phyloP scores from a whole-genome alignment of 345 rosid species.

The Boechera divaricarpa region DNA sequence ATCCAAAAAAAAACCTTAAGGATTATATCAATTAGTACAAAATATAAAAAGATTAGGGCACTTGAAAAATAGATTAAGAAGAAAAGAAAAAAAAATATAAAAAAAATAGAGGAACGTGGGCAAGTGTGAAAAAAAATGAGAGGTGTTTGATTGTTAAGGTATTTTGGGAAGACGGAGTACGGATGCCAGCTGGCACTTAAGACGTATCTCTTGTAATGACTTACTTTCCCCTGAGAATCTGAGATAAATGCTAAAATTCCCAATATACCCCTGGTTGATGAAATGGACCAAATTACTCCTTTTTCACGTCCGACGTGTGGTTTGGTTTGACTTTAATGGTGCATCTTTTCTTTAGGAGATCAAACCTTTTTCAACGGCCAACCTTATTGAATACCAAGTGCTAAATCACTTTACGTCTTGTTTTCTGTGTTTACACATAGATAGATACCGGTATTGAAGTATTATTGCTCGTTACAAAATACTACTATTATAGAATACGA shows the following conservation, averaged over 20 bases:
- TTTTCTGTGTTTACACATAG: background rate
- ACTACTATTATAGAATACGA: background rate
- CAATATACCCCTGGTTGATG: constrained; percentile 16
- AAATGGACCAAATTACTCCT: constrained; percentile 38
- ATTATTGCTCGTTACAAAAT: background rate
- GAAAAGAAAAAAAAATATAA: background rate
- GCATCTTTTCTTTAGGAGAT: background rate
- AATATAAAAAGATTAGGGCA: background rate
- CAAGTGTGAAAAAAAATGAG: constrained; percentile 25
- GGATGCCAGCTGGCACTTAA: constrained; percentile 34
- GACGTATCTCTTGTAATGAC: background rate
- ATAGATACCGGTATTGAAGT: background rate
- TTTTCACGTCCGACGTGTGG: constrained; percentile 18
- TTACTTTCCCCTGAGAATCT: background rate
- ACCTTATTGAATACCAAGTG: background rate
- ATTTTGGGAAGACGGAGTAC: constrained; percentile 24
- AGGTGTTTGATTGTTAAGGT: constrained; percentile 30
- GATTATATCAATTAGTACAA: too few species aligned
- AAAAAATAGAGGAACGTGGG: constrained; percentile 7
- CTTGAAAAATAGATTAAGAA: background rate
- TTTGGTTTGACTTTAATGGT: constrained; percentile 36
- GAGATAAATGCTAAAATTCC: background rate
- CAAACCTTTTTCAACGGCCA: constrained; percentile 10
- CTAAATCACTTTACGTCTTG: background rate
- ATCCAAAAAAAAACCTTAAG: too few species aligned